A percentile compares a stretch with the other conserved stretches of the same genome.
Evolutionary conservation across 2,329 filamentous ascomycete genomes (phyloP).

Genomic region (Nannizzia gypsea): DNA sequence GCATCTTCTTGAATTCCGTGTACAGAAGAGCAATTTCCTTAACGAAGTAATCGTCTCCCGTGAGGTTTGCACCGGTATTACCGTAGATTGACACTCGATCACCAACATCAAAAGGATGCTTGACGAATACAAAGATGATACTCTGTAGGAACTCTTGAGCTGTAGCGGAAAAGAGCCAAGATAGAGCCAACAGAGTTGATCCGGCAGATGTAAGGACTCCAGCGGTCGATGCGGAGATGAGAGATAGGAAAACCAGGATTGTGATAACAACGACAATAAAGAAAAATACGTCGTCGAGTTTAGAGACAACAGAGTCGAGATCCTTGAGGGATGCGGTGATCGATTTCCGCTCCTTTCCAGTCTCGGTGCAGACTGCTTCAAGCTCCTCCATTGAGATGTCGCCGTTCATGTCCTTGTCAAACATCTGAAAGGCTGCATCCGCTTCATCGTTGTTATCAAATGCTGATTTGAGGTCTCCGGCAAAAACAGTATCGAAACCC

Average conservation of each 20-base stretch:
- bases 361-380: constrained; percentile 85
- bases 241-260: constrained; percentile 73
- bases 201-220: constrained; percentile 82
- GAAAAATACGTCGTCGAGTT: constrained; percentile 78
- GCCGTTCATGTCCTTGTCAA: constrained; percentile 92
- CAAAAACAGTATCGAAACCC: constrained; percentile 61
- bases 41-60: constrained; percentile 89
- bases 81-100: constrained; percentile 88
- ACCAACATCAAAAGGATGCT: constrained; percentile 92
- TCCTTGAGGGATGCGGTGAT: constrained; percentile 93
- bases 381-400: constrained; percentile 94
- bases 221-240: constrained; percentile 83
- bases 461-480: constrained; percentile 65
- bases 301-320: constrained; percentile 81
- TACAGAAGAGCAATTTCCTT: constrained; percentile 87
- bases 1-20: constrained; percentile 98
- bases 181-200: constrained; percentile 74
- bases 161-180: constrained; percentile 85
- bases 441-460: constrained; percentile 78
- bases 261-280: constrained; percentile 74
- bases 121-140: constrained; percentile 81
- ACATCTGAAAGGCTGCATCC: constrained; percentile 78
- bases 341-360: constrained; percentile 85
- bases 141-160: constrained; percentile 90
- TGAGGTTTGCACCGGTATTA: constrained; percentile 65